phyloP scores from a whole-genome alignment of 2,329 filamentous ascomycete species.

The Fusarium temperatum region DNA sequence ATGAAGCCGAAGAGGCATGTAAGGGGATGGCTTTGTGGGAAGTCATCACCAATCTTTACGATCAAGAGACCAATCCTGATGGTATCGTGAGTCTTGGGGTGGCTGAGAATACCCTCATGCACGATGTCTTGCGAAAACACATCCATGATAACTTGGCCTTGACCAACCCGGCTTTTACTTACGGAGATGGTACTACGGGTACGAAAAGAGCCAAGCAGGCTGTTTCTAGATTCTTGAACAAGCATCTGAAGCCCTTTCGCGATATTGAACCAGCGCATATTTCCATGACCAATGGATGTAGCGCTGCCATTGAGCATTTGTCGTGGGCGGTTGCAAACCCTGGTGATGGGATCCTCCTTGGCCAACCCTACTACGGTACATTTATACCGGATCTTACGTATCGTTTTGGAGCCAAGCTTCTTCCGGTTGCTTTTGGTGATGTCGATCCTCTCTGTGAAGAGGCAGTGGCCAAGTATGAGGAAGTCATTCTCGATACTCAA shows the following conservation, averaged over 20 bases:
- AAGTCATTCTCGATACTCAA: slow-evolving; percentile 51
- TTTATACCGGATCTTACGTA: slow-evolving; percentile 57
- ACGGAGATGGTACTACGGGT: slow-evolving; percentile 53
- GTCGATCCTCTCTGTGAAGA: slow-evolving; percentile 54
- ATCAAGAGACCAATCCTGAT: slow-evolving; percentile 50
- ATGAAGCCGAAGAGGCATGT: slow-evolving; percentile 41
- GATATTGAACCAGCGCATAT: slow-evolving; percentile 47
- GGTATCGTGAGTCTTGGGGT: slow-evolving; percentile 61
- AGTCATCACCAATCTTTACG: slow-evolving; percentile 55
- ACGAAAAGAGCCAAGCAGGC: slow-evolving; percentile 46
- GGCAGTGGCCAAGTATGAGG: slow-evolving; percentile 56
- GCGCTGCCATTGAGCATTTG: slow-evolving; percentile 52
- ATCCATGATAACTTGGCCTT: slow-evolving; percentile 51
- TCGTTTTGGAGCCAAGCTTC: slow-evolving; percentile 53
- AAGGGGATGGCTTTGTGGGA: slow-evolving; percentile 50
- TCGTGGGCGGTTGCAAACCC: slow-evolving; percentile 52
- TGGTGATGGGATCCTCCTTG: slow-evolving; percentile 53
- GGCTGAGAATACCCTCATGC: slow-evolving; percentile 64
- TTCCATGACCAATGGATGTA: slow-evolving; percentile 52
- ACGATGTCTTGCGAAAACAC: slow-evolving; percentile 53
- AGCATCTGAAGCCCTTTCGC: slow-evolving; percentile 42
- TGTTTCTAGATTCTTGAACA: slow-evolving; percentile 50
- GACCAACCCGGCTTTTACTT: slow-evolving; percentile 48
- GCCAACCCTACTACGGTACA: slow-evolving; percentile 57
- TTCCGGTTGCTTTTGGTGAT: slow-evolving; percentile 55